These are phyloP conservation scores for Chrysoporthe cubensis DNA, from an alignment of 2,329 filamentous ascomycete genomes.

Conservation along the genomic window DNA sequence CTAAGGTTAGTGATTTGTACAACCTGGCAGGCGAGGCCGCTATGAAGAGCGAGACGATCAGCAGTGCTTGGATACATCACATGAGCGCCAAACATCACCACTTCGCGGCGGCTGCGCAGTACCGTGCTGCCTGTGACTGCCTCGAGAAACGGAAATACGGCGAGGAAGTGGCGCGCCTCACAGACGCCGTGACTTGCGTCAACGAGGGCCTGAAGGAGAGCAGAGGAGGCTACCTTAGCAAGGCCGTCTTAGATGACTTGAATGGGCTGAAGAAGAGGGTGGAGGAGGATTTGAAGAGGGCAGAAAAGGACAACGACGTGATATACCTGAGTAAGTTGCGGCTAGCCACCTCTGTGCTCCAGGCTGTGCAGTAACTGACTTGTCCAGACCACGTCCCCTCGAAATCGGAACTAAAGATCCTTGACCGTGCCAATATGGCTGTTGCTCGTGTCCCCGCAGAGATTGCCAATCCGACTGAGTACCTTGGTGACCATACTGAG, in stretches of 20 bases:
- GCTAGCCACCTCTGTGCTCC: background rate
- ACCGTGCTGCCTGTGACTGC: slow-evolving; percentile 85
- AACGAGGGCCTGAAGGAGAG: slow-evolving; percentile 86
- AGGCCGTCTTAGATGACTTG: slow-evolving; percentile 79
- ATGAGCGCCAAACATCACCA: slow-evolving; percentile 97
- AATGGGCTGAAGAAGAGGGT: slow-evolving; percentile 82
- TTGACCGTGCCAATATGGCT: slow-evolving; percentile 91
- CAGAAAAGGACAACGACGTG: slow-evolving; percentile 94
- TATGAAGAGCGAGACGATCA: slow-evolving; percentile 86
- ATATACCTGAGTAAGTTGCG: slow-evolving; percentile 79
- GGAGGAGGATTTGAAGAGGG: slow-evolving; percentile 84
- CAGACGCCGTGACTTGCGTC: slow-evolving; percentile 80
- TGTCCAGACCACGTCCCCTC: slow-evolving; percentile 72
- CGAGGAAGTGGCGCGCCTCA: slow-evolving; percentile 87
- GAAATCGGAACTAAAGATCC: slow-evolving; percentile 82
- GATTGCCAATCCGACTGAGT: slow-evolving; percentile 77
- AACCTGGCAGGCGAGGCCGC: slow-evolving; percentile 81
- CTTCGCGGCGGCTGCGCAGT: slow-evolving; percentile 94
- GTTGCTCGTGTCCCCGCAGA: slow-evolving; percentile 77
- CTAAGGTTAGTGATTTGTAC: slow-evolving; percentile 88
- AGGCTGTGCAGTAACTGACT: slow-evolving; percentile 36
- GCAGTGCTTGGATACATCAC: slow-evolving; percentile 96
- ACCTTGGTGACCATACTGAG: slow-evolving; percentile 77
- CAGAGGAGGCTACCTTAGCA: slow-evolving; percentile 74
- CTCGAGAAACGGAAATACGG: slow-evolving; percentile 94